Conservation (phyloP, 2,329 filamentous ascomycete species). For the Talaromyces rugulosus region DNA sequence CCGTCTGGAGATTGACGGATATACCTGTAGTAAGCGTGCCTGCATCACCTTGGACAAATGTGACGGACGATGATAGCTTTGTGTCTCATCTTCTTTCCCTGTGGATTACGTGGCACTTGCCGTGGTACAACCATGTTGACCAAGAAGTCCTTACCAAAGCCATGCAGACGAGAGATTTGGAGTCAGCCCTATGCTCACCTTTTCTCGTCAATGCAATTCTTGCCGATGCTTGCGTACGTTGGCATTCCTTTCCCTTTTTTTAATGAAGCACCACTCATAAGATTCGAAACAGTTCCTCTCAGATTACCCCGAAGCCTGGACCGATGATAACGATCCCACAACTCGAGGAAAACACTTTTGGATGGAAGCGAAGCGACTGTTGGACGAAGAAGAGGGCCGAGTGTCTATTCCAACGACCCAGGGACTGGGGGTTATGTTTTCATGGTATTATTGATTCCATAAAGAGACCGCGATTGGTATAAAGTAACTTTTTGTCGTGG, state of each 20-base stretch:
- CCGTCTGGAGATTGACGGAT: slow-evolving; percentile 15
- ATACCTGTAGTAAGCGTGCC: slow-evolving; percentile 31
- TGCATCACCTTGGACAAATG: slow-evolving; percentile 63
- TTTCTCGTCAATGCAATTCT: slow-evolving; percentile 85
- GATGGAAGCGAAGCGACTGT: slow-evolving; percentile 32
- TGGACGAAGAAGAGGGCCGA: slow-evolving; percentile 31
- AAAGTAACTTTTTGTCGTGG: background rate
- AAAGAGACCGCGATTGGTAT: background rate
- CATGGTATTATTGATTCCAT: slow-evolving; percentile 2
- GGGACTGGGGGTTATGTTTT: slow-evolving; percentile 22
- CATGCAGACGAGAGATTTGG: slow-evolving; percentile 29
- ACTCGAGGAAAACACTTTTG: slow-evolving; percentile 32
- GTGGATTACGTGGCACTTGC: slow-evolving; percentile 94
- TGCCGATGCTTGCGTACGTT: slow-evolving; percentile 45
- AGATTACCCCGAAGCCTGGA: slow-evolving; percentile 29
- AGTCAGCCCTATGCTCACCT: slow-evolving; percentile 73
- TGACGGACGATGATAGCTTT: slow-evolving; percentile 70
- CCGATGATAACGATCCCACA: slow-evolving; percentile 21
- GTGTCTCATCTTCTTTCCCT: slow-evolving; percentile 81
- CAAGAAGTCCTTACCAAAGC: slow-evolving; percentile 66
- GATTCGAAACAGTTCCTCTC: slow-evolving; percentile 28
- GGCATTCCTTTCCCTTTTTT: background rate
- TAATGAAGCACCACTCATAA: slow-evolving; percentile 6
- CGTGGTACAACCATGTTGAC: slow-evolving; percentile 77
- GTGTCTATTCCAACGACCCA: slow-evolving; percentile 32